Evolutionary conservation across 2,329 filamentous ascomycete genomes (phyloP), one percentile per base, ranked within the genome.

Genomic region (Colletotrichum costaricense): DNA sequence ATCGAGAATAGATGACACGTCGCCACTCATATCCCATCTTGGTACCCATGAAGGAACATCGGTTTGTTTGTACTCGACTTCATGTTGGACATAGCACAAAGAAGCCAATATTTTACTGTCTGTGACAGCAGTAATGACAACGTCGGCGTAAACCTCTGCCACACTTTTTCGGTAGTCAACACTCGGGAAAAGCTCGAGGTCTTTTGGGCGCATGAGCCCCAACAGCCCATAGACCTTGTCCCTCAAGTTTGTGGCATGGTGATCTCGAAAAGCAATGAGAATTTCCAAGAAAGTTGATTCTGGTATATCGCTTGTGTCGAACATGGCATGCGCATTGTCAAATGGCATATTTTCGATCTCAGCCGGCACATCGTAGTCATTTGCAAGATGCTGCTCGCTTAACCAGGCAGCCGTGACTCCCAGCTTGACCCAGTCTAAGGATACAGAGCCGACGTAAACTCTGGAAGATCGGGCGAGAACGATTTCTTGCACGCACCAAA

Each of bases 211-310:
- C 19, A 33, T 42, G 33, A 69, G 67, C 4, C 67, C 67, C 11
- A 69, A n/a, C 6, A 69, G 33, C 1, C 67, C 67, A 12, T 69
- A 69, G 14, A 69, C 67, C n/a, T 69, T 69, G 35, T 69, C 67
- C 26, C 67, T 30, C 3, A 52, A 52, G 52, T 69, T 28, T 8
- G 67, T 69, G 5, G 67, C 67, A 16, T 57, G 12, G 35, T 57
- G 63, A 26, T 69, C 67, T 2, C 59, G 67, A 14, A 64, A 69
- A 1, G 22, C 49, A n/a, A 55, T n/a, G 12, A 69, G 59, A 1
- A 69, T 22, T 8, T 69, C 59, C 11, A 69, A 28, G 1, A 69
- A 35, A n/a, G 52, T 64, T 3, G 26, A 42, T 9, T 58, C 59
- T 3, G 49, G 42, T 6, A 64, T 12, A 3, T 49, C 59, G 49